Conservation (phyloP, 441 rosid genomes). For the Arabidopsis lyrata region DNA sequence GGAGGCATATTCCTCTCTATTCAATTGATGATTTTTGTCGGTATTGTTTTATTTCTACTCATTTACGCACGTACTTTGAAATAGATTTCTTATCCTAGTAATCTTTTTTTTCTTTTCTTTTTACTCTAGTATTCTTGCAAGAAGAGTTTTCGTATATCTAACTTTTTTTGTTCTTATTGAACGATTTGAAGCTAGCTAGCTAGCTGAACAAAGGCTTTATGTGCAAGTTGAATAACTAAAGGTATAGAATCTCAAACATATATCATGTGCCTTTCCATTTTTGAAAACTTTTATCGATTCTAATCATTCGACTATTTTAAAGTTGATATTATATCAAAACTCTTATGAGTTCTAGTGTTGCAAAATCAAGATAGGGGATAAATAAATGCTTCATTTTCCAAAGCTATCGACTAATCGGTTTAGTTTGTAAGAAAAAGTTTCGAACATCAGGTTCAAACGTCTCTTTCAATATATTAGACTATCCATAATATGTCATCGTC, state of each 20-base stretch:
- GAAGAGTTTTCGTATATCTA: conserved; percentile 10
- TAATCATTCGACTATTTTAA: conserved; percentile 1
- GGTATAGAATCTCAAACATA: not conserved
- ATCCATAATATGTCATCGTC: not conserved
- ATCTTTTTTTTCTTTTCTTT: not conserved
- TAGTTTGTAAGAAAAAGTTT: not conserved
- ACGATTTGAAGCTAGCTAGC: conserved; percentile 1
- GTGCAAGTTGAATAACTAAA: conserved; percentile 8
- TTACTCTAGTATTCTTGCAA: not conserved
- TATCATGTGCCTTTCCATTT: conserved; percentile 10
- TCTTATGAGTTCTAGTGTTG: not conserved
- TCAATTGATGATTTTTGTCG: conserved; percentile 9
- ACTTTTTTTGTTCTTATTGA: not conserved
- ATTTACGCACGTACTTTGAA: not conserved
- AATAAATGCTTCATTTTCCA: not conserved
- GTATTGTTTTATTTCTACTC: not conserved
- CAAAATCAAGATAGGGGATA: not conserved
- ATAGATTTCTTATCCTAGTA: not conserved
- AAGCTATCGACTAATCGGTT: not conserved
- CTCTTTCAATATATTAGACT: not conserved
- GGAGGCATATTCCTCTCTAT: not conserved
- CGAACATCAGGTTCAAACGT: not conserved
- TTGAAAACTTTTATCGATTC: not conserved
- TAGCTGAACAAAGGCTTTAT: not conserved
- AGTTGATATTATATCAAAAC: not conserved